These are phyloP conservation scores for Fusarium sp. DNA, from an alignment of 2,329 filamentous ascomycete genomes.

Conservation along the genomic window DNA sequence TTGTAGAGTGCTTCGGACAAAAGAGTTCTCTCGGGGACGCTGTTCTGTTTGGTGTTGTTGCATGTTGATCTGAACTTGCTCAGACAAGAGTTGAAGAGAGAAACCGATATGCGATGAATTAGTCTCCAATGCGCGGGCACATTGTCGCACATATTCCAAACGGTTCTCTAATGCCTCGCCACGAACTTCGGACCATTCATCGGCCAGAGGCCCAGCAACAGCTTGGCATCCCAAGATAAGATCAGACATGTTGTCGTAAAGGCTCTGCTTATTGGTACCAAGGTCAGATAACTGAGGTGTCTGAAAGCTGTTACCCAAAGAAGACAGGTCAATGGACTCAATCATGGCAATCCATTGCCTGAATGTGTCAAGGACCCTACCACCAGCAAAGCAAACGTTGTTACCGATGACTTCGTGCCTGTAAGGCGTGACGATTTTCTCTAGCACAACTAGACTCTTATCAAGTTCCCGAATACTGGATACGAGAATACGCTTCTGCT, in stretches of 20 bases:
- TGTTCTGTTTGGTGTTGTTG: conserved; percentile 58
- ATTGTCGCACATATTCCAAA: conserved; percentile 81
- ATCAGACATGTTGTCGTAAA: conserved; percentile 94
- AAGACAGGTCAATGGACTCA: conserved; percentile 90
- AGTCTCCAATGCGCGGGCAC: conserved; percentile 83
- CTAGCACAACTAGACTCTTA: conserved; percentile 80
- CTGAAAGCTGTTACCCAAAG: conserved; percentile 81
- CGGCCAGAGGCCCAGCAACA: conserved; percentile 89
- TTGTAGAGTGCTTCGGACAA: conserved; percentile 65
- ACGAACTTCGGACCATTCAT: conserved; percentile 95
- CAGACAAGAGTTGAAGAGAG: conserved; percentile 86
- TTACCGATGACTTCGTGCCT: conserved; percentile 86
- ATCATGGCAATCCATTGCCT: conserved; percentile 90
- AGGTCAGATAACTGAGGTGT: conserved; percentile 90
- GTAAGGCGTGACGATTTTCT: conserved; percentile 84
- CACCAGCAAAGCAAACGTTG: conserved; percentile 80
- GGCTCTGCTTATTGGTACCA: conserved; percentile 87
- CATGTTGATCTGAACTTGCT: conserved; percentile 74
- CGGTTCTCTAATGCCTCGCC: conserved; percentile 91
- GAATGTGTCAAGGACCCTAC: conserved; percentile 87
- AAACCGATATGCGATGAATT: conserved; percentile 90
- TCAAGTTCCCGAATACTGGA: conserved; percentile 88
- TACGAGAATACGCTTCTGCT: conserved; percentile 86
- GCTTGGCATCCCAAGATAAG: conserved; percentile 88
- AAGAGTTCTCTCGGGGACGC: conserved; percentile 59